Percentiles rank a stretch among this genome's conserved stretches.
These are phyloP conservation scores for Tetradesmus obliquus DNA, from an alignment of 139 green algal species.

Conservation along the genomic window DNA sequence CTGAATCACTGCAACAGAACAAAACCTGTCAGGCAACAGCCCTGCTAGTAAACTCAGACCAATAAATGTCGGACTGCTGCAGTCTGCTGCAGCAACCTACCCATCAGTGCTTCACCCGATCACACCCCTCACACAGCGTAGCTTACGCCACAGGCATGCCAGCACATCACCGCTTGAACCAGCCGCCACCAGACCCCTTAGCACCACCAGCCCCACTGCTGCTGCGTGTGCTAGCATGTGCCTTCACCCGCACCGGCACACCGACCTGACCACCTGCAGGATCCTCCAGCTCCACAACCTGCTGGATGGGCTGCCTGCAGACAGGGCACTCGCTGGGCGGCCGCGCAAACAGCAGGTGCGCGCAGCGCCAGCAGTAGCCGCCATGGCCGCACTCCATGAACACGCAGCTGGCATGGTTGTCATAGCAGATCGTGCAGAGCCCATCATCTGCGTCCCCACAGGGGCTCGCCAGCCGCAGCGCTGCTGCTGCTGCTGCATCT, in stretches of 20 bases:
- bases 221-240: not conserved
- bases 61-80: not conserved
- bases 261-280: not conserved
- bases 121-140: not conserved
- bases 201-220: not conserved
- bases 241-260: not conserved
- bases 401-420: constrained; percentile 57
- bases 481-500: not conserved
- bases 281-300: constrained; percentile 52
- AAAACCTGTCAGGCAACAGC: too few species aligned
- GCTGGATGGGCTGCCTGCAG: constrained; percentile 61
- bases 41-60: not conserved
- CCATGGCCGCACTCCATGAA: constrained; percentile 76
- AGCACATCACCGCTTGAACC: not conserved
- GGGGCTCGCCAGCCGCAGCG: not conserved
- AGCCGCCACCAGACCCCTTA: not conserved
- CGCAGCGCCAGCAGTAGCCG: constrained; percentile 71
- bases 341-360: constrained; percentile 64
- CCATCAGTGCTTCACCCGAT: not conserved
- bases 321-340: constrained; percentile 74
- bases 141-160: not conserved
- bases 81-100: not conserved
- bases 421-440: constrained; percentile 65
- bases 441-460: constrained; percentile 43
- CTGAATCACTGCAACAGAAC: too few species aligned